These are phyloP conservation scores for Penicillium argentinense DNA, from an alignment of 495 filamentous ascomycete genomes.

Conservation along the genomic window DNA sequence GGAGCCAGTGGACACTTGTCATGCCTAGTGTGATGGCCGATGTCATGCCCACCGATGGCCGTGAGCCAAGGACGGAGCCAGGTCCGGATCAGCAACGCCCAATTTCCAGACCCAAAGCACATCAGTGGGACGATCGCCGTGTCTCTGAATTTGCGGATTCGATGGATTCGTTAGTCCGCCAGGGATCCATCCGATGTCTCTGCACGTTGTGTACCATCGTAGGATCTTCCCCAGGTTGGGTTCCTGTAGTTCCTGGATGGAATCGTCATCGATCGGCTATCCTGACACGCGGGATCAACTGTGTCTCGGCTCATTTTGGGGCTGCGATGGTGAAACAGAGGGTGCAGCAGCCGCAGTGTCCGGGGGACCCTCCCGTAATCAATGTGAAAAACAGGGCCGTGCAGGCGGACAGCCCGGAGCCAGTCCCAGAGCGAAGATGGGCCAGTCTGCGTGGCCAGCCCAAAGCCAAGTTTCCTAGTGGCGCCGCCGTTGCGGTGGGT, in stretches of 20 bases:
- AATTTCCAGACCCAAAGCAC: not conserved
- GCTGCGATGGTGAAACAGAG: not conserved
- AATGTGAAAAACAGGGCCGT: conserved; percentile 7
- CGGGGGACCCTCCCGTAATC: too few species aligned
- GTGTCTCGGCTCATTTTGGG: not conserved
- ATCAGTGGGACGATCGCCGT: not conserved
- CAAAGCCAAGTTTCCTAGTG: conserved; percentile 32
- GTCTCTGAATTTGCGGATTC: not conserved
- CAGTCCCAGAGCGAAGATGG: conserved; percentile 14
- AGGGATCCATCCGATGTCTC: too few species aligned
- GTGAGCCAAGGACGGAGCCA: not conserved
- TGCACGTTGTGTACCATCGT: too few species aligned
- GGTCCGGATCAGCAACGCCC: not conserved
- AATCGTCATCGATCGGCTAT: not conserved
- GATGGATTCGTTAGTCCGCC: not conserved
- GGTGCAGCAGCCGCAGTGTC: too few species aligned
- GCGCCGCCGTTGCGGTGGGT: conserved; percentile 6
- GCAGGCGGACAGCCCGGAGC: conserved; percentile 8
- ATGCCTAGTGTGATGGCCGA: not conserved
- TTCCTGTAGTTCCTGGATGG: not conserved
- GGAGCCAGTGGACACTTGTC: not conserved
- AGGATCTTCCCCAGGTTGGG: too few species aligned
- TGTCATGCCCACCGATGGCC: not conserved
- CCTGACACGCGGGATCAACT: not conserved
- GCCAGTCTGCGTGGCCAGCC: not conserved